These are phyloP conservation scores for Capsicum rhomboideum DNA, from an alignment of 257 asterid species.

Conservation along the genomic window DNA sequence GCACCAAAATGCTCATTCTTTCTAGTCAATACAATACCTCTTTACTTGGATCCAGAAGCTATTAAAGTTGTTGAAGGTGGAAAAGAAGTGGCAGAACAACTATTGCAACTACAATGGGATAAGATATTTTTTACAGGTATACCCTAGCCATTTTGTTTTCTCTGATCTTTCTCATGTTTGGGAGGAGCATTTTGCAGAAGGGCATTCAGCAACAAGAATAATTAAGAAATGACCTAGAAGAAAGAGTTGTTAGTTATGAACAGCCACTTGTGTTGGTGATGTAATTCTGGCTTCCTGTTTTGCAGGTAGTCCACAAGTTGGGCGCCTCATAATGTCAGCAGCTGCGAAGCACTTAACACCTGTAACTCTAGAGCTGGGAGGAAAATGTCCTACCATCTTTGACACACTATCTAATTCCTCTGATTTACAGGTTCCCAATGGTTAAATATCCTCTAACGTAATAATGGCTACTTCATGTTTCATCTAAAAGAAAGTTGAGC, in stretches of 20 bases:
- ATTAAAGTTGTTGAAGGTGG: conserved; percentile 75
- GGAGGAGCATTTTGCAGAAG: not conserved
- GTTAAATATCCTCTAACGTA: not conserved
- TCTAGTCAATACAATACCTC: conserved; percentile 46
- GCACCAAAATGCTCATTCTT: conserved; percentile 76
- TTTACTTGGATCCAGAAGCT: conserved; percentile 67
- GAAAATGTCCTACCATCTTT: conserved; percentile 80
- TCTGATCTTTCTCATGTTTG: not conserved
- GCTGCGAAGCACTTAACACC: conserved; percentile 97
- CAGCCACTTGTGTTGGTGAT: not conserved
- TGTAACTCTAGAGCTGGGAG: conserved; percentile 90
- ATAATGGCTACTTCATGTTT: not conserved
- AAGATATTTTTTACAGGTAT: conserved; percentile 93
- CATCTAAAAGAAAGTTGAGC: not conserved
- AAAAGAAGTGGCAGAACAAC: conserved; percentile 38
- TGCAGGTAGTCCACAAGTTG: conserved; percentile 78
- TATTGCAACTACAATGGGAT: conserved; percentile 74
- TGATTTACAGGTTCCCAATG: conserved; percentile 50
- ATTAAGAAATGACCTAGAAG: not conserved
- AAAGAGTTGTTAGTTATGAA: not conserved
- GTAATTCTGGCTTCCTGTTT: not conserved
- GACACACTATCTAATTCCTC: conserved; percentile 52
- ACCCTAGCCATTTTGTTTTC: not conserved
- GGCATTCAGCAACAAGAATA: not conserved
- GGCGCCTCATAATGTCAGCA: conserved; percentile 67